Conservation (phyloP, 768 basidiomycete species). For the Trametes elegans region DNA sequence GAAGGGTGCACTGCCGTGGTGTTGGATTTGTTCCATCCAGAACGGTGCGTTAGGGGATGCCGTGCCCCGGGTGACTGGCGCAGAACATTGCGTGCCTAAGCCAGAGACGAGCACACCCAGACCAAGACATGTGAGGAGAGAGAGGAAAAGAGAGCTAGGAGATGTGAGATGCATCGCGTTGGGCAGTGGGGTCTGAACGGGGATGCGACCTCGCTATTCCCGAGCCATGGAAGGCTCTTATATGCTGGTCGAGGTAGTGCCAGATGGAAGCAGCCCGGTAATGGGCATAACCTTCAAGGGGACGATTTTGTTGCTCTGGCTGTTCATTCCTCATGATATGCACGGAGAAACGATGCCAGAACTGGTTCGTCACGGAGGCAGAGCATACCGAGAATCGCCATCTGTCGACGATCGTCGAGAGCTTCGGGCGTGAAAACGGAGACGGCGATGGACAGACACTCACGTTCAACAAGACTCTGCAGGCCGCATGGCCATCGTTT, state of each 20-base stretch:
- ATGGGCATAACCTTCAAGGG: not conserved
- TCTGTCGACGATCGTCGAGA: slow-evolving; percentile 5
- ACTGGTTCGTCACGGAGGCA: not conserved
- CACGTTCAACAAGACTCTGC: not conserved
- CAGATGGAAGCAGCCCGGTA: not conserved
- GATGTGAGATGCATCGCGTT: slow-evolving; percentile 9
- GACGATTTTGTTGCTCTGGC: not conserved
- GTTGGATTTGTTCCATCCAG: slow-evolving; percentile 70
- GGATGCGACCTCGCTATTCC: not conserved
- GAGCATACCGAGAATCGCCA: not conserved
- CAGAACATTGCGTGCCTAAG: slow-evolving; percentile 47
- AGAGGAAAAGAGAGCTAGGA: not conserved
- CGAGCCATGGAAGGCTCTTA: not conserved
- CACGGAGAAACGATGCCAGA: slow-evolving; percentile 7
- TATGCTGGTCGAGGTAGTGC: not conserved
- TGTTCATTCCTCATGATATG: not conserved
- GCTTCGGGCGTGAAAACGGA: not conserved
- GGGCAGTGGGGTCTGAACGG: not conserved
- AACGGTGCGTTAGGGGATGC: slow-evolving; percentile 56
- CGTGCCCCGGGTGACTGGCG: slow-evolving; percentile 46
- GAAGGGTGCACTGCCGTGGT: slow-evolving; percentile 61
- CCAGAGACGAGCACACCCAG: slow-evolving; percentile 28
- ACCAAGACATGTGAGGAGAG: slow-evolving; percentile 17
- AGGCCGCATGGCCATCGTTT: not conserved
- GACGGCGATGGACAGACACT: not conserved